Evolutionary conservation across 2,329 filamentous ascomycete genomes (phyloP).

Genomic region (Erysiphe pulchra): DNA sequence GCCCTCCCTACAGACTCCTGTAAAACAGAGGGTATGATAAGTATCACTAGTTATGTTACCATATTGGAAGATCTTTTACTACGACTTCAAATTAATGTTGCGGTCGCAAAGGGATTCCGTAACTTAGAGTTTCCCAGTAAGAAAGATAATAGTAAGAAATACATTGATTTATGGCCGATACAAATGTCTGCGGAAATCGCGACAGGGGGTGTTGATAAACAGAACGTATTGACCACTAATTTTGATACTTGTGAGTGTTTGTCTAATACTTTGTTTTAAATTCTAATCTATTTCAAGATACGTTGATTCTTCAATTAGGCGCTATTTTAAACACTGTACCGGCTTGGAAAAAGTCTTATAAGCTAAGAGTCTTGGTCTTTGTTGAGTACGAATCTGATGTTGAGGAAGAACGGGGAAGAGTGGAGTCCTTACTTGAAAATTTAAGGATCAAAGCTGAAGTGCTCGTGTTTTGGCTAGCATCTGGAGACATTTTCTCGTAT

Average conservation of each 20-base stretch:
- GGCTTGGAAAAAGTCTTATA: conserved; percentile 51
- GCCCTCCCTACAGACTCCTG: conserved; percentile 44
- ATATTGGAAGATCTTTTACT: conserved; percentile 62
- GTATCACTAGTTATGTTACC: conserved; percentile 49
- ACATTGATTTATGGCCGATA: conserved; percentile 75
- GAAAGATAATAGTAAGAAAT: conserved; percentile 37
- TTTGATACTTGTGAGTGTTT: conserved; percentile 55
- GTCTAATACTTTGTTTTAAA: not conserved
- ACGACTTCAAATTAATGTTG: conserved; percentile 58
- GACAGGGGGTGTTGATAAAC: conserved; percentile 33
- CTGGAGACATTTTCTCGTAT: conserved; percentile 45
- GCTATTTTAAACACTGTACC: conserved; percentile 65
- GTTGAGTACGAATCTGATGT: conserved; percentile 75
- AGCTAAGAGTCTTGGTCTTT: conserved; percentile 57
- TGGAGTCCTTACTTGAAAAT: conserved; percentile 52
- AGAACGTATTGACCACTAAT: conserved; percentile 55
- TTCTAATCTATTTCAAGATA: conserved; percentile 19
- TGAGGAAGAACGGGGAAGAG: conserved; percentile 46
- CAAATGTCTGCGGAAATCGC: conserved; percentile 75
- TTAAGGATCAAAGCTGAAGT: conserved; percentile 59
- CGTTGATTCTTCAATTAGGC: conserved; percentile 64
- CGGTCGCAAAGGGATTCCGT: conserved; percentile 60
- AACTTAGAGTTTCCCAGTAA: conserved; percentile 43
- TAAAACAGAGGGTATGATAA: conserved; percentile 40
- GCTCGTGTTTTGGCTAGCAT: conserved; percentile 58